These are phyloP conservation scores for Trichophyton equinum DNA, from an alignment of 2,329 filamentous ascomycete genomes.

Conservation along the genomic window DNA sequence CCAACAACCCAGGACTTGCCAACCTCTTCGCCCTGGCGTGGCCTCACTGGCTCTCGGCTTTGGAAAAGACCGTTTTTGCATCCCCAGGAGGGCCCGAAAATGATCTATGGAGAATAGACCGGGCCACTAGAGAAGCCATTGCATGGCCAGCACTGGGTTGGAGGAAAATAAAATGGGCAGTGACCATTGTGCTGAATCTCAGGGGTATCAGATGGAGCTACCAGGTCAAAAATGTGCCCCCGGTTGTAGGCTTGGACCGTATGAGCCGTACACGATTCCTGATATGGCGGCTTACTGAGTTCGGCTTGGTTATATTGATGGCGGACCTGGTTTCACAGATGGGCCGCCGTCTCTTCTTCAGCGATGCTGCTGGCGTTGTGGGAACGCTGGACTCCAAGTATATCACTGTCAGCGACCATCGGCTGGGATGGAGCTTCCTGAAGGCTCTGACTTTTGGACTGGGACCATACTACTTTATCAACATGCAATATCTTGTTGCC, in stretches of 20 bases:
- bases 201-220: conserved; percentile 1
- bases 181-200: not conserved
- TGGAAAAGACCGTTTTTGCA: not conserved
- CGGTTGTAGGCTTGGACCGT: not conserved
- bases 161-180: not conserved
- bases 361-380: not conserved
- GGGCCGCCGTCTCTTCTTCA: not conserved
- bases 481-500: not conserved
- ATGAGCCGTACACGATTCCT: not conserved
- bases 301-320: not conserved
- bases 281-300: not conserved
- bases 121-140: not conserved
- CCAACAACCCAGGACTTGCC: not conserved
- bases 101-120: not conserved
- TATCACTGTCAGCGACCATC: not conserved
- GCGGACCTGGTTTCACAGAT: not conserved
- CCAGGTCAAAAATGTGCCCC: not conserved
- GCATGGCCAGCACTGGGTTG: not conserved
- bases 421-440: not conserved
- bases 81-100: not conserved
- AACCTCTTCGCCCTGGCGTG: not conserved
- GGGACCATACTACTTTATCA: not conserved
- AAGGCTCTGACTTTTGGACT: not conserved
- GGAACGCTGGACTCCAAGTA: not conserved
- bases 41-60: not conserved